Percentiles rank a stretch among this genome's conserved stretches.
phyloP scores from a whole-genome alignment of 2,329 filamentous ascomycete species.

The Fusarium sp. region DNA sequence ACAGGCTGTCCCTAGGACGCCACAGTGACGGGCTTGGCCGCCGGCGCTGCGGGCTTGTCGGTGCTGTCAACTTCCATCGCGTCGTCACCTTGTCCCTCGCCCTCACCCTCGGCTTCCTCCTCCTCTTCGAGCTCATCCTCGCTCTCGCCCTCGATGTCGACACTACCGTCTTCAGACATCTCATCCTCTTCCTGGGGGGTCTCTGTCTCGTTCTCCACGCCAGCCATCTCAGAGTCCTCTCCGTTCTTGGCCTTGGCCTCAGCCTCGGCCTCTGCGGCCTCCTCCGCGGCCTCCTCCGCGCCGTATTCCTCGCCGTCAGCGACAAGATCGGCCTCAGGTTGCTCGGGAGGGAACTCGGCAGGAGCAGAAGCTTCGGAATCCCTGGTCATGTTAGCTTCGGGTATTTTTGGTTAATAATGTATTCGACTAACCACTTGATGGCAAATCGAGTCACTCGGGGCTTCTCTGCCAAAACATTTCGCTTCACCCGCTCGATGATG shows the following conservation, averaged over 20 bases:
- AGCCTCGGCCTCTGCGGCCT: constrained; percentile 66
- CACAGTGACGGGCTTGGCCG: constrained; percentile 52
- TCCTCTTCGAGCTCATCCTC: constrained; percentile 79
- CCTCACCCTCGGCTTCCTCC: constrained; percentile 52
- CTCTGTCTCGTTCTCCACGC: constrained; percentile 66
- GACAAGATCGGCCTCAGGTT: constrained; percentile 90
- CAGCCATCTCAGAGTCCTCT: constrained; percentile 82
- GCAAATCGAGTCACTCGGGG: constrained; percentile 96
- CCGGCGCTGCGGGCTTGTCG: constrained; percentile 51
- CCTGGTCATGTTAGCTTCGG: constrained; percentile 63
- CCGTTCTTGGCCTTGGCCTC: constrained; percentile 64
- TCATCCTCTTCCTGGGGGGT: constrained; percentile 72
- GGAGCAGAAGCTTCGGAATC: constrained; percentile 98
- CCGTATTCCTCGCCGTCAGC: constrained; percentile 93
- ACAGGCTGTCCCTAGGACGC: constrained; percentile 44
- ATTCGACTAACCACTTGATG: constrained; percentile 87
- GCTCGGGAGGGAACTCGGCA: constrained; percentile 95
- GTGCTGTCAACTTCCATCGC: constrained; percentile 64
- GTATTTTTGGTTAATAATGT: background rate
- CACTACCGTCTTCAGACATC: constrained; percentile 79
- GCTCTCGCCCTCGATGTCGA: constrained; percentile 83
- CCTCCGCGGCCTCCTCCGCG: constrained; percentile 85
- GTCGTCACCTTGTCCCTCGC: constrained; percentile 51
- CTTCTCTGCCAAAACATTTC: constrained; percentile 96
- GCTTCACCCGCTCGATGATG: constrained; percentile 88